A percentile compares a stretch with the other conserved stretches of the same genome.
These are phyloP conservation scores for Amanita rubescens DNA, from an alignment of 768 basidiomycete genomes.

Conservation along the genomic window DNA sequence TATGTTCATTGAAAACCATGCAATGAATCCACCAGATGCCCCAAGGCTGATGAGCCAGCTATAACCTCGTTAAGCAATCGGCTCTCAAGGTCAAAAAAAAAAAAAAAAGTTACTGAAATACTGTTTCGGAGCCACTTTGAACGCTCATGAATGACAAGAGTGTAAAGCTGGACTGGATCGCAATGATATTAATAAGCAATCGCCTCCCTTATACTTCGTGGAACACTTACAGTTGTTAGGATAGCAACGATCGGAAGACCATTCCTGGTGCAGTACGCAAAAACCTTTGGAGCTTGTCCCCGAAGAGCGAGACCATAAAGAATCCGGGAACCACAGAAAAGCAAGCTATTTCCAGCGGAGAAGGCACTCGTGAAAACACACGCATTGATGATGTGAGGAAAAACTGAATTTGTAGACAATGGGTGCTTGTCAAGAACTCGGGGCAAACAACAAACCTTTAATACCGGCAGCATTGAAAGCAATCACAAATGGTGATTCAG, in stretches of 20 bases:
- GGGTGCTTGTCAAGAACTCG: background rate
- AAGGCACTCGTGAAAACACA: constrained; percentile 64
- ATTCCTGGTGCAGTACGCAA: constrained; percentile 38
- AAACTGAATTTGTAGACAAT: constrained; percentile 22
- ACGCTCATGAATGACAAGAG: constrained; percentile 62
- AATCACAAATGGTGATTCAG: constrained; percentile 79
- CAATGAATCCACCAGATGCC: constrained; percentile 61
- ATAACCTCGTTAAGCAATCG: background rate
- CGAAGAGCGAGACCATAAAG: constrained; percentile 46
- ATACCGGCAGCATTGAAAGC: constrained; percentile 69
- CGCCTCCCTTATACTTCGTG: background rate
- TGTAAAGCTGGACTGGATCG: constrained; percentile 30
- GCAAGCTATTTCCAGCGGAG: constrained; percentile 62
- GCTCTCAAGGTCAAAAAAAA: background rate
- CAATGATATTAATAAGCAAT: background rate
- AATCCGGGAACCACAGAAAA: constrained; percentile 49
- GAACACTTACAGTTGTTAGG: constrained; percentile 23
- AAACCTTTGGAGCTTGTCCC: constrained; percentile 40
- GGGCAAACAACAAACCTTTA: constrained; percentile 32
- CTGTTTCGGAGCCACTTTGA: constrained; percentile 43
- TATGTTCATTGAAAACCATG: constrained; percentile 61
- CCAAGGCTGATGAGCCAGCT: constrained; percentile 68
- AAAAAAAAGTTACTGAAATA: constrained; percentile 40
- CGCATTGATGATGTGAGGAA: constrained; percentile 69
- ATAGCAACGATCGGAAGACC: constrained; percentile 41